Conservation (phyloP, 148 eudicot genomes). For the Heliamphora exappendiculata region DNA sequence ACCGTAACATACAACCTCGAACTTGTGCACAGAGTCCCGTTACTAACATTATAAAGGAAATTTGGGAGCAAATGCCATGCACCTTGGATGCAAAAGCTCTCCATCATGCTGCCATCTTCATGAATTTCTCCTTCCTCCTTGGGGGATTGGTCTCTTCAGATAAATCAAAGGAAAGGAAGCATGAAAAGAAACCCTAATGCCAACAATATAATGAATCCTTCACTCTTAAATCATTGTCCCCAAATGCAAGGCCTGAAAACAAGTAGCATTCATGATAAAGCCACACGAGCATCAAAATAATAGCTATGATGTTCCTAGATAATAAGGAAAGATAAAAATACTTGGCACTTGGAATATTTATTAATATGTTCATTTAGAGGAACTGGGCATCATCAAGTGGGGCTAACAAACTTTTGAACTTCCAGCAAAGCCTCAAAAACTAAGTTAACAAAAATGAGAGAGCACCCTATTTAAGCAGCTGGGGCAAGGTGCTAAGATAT, state of each 20-base stretch:
- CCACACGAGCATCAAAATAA: not conserved
- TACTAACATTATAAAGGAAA: no score
- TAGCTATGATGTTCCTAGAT: not conserved
- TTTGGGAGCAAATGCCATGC: not conserved
- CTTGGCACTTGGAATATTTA: no score
- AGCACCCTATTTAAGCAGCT: no score
- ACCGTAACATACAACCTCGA: no score
- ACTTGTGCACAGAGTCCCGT: no score
- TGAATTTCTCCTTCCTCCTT: not conserved
- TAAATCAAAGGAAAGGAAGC: not conserved
- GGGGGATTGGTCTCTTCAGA: not conserved
- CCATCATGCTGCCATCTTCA: not conserved
- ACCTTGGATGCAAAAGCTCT: not conserved
- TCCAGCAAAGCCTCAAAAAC: no score
- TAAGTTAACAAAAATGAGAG: no score
- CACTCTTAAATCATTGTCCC: constrained; percentile 17
- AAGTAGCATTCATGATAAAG: not conserved
- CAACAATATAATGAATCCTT: not conserved
- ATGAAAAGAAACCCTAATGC: not conserved
- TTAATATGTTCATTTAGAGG: no score
- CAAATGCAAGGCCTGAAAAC: constrained; percentile 31
- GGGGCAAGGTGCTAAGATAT: no score
- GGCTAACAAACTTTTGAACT: no score
- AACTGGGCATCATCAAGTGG: no score
- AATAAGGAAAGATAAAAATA: not conserved